Base-by-base conservation (phyloP, 768 basidiomycete genomes). In the Clavaria fumosa region DNA sequence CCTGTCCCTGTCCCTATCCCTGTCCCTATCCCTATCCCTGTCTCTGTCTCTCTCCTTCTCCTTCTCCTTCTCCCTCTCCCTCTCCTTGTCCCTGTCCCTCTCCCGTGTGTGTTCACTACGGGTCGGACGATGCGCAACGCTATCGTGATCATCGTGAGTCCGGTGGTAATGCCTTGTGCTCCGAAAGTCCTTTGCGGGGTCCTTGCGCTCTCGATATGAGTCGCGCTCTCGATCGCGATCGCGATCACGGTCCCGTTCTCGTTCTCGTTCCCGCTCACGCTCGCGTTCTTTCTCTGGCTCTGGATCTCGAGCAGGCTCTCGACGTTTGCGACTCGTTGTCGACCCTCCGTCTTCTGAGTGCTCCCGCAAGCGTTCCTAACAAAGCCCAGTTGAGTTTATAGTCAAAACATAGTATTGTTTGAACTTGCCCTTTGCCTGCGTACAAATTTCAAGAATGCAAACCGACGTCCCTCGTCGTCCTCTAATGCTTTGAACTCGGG, bases 401-500 rank as follows among this genome's bases (percentile, higher is more conserved):
- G 7, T 11, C 5, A 32, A 14, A 15, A 4, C 11, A 14, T 28
- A 18, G 32, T 7, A 23, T n/a, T n/a, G 19, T 53, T 22, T 19
- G 26, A 39, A 41, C 55, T 22, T 35, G 83, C 88, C 70, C 89
- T 95, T 52, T 95, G 89, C 41, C 93, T 62, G 55, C 82, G 85
- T 36, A 91, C 66, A 53, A 77, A 93, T 58, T 91, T 97, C 12
- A 70, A 58, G 54, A 88, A 97, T 1, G 91, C 90, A 4, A 70
- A 66, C 21, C 75, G 73, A 31, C 88, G 63, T 12, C 72, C 69
- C 43, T 89, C 84, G n/a, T 90, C 89, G 34, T 88, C 85, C 32
- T 88, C 80, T 11, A 97, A 57, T 12, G 79, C 88, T 47, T 77
- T 78, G 57, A 70, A 99, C 55, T 97, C 91, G 0, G 78, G 68